Percentiles rank a stretch among this genome's conserved stretches.
phyloP scores from a whole-genome alignment of 2,329 filamentous ascomycete genomes.

The Boeremia lycopersici region DNA sequence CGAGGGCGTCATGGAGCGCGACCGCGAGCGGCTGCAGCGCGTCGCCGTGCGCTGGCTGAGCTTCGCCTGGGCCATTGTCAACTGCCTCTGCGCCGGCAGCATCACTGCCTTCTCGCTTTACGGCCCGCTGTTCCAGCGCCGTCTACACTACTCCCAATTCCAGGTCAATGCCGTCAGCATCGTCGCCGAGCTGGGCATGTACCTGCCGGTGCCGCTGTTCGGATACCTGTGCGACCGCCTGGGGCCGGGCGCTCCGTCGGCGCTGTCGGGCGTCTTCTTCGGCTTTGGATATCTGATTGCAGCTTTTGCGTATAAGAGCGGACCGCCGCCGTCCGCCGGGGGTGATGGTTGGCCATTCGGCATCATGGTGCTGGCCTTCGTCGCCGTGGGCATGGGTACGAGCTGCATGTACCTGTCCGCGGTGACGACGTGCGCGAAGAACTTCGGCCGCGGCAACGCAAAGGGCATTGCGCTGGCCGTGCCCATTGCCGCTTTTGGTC shows the following conservation, averaged over 20 bases:
- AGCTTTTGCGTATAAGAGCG: conserved; percentile 73
- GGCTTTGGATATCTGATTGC: conserved; percentile 83
- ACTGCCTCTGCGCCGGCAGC: conserved; percentile 82
- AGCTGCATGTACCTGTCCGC: conserved; percentile 87
- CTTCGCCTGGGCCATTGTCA: conserved; percentile 66
- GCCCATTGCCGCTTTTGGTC: conserved; percentile 89
- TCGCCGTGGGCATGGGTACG: conserved; percentile 81
- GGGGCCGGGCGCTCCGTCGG: conserved; percentile 76
- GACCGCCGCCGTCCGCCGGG: conserved; percentile 58
- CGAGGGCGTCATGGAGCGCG: conserved; percentile 64
- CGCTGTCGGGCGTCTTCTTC: conserved; percentile 75
- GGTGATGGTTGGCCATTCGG: conserved; percentile 72
- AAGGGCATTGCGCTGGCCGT: conserved; percentile 87
- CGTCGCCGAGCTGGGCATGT: conserved; percentile 84
- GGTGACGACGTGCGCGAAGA: conserved; percentile 97
- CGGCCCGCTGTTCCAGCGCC: conserved; percentile 84
- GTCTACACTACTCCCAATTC: conserved; percentile 85
- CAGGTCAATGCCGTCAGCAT: conserved; percentile 92
- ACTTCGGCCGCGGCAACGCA: conserved; percentile 88
- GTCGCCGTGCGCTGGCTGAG: conserved; percentile 60
- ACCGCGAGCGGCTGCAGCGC: conserved; percentile 60
- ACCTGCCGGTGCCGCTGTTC: conserved; percentile 87
- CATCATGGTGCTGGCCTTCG: conserved; percentile 84
- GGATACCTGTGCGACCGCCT: conserved; percentile 92
- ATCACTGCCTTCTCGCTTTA: conserved; percentile 95